Conservation (phyloP, 2,329 filamentous ascomycete species). For the Coniella vitis region DNA sequence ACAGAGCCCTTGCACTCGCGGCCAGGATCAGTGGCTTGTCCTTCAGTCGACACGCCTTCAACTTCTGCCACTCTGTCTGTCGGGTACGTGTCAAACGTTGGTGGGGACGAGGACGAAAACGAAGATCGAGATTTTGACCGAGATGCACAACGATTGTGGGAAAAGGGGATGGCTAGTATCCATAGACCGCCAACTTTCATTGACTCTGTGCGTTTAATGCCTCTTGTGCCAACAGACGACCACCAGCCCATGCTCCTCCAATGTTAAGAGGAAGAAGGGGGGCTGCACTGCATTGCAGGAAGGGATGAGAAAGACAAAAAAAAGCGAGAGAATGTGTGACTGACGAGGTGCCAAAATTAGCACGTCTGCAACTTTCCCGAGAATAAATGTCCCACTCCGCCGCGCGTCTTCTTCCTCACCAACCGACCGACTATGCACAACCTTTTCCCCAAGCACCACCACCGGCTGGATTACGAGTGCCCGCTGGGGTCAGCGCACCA, state of each 20-base stretch:
- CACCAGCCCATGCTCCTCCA: no score
- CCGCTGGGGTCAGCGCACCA: slow-evolving; percentile 5
- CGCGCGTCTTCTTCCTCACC: slow-evolving; percentile 4
- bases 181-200: neutral
- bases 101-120: slow-evolving; percentile 11
- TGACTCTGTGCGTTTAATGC: neutral
- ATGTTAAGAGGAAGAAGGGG: no score
- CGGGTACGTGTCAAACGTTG: neutral
- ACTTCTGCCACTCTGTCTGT: neutral
- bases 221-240: no score
- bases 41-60: neutral
- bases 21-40: no score
- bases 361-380: slow-evolving; percentile 7
- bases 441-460: slow-evolving; percentile 8
- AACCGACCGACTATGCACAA: slow-evolving; percentile 6
- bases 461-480: slow-evolving; percentile 9
- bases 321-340: no score
- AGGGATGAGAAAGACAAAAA: no score
- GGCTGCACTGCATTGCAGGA: no score
- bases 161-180: slow-evolving; percentile 1
- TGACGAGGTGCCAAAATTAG: neutral
- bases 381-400: slow-evolving; percentile 8
- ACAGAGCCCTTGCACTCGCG: no score
- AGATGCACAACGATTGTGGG: neutral
- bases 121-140: neutral